A percentile compares a stretch with the other conserved stretches of the same genome.
Evolutionary conservation across 768 basidiomycete species (phyloP).

Genomic region (Kwoniella bestiolae): DNA sequence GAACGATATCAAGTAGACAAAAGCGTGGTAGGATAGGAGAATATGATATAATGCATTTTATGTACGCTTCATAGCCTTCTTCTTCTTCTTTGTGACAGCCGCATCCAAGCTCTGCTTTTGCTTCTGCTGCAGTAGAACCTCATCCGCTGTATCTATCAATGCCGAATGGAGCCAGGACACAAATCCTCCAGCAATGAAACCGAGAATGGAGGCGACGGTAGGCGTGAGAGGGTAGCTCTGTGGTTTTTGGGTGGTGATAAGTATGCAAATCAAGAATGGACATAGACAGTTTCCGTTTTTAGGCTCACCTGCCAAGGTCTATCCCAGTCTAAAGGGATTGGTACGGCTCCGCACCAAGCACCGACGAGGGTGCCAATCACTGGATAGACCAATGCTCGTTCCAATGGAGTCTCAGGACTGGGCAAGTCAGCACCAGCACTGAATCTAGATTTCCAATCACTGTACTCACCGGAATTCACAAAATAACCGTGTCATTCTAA

Average conservation of each 20-base stretch:
- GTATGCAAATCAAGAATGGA: no score
- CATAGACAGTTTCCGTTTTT: conserved; percentile 22
- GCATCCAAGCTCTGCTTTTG: not conserved
- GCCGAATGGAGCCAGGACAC: conserved; percentile 33
- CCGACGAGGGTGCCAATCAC: conserved; percentile 73
- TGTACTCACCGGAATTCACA: conserved; percentile 80
- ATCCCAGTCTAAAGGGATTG: conserved; percentile 94
- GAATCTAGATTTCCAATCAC: conserved; percentile 58
- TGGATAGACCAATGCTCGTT: conserved; percentile 79
- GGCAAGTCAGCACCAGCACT: conserved; percentile 19
- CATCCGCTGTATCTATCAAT: conserved; percentile 14
- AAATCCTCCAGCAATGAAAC: conserved; percentile 43
- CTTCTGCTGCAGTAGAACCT: not conserved
- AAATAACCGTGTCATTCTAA: conserved; percentile 79
- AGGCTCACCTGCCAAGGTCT: conserved; percentile 90
- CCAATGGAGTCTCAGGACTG: conserved; percentile 65
- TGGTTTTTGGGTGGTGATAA: no score
- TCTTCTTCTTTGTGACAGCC: conserved; percentile 6
- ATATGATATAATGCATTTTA: conserved; percentile 3
- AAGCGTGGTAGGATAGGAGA: no score
- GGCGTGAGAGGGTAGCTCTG: conserved; percentile 51
- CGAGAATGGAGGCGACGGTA: conserved; percentile 35
- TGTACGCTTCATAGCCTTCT: conserved; percentile 12
- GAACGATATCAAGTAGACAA: no score
- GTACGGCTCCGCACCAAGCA: conserved; percentile 78